Conservation (phyloP, 73 alveolate species). For the Paramecium tetraurelia region DNA sequence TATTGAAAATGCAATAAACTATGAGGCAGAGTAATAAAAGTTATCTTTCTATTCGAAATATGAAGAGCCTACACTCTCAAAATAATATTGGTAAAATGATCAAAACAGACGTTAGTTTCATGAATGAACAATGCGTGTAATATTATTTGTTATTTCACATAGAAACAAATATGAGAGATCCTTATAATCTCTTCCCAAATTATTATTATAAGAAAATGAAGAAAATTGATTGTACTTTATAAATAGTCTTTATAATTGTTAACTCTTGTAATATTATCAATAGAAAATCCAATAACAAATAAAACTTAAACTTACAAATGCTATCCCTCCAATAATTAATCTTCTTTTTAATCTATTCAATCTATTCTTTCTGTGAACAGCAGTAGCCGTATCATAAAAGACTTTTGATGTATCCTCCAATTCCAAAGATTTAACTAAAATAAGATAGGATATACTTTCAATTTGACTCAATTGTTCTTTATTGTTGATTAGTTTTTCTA, state of each 20-base stretch:
- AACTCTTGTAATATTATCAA: background rate
- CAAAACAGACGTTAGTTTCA: background rate
- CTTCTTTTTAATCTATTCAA: background rate
- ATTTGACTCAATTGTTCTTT: background rate
- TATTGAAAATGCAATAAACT: background rate
- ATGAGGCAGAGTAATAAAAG: background rate
- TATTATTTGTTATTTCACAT: background rate
- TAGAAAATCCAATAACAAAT: background rate
- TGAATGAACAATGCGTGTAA: background rate
- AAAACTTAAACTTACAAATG: background rate
- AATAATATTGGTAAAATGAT: background rate
- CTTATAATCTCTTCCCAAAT: background rate
- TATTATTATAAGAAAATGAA: background rate
- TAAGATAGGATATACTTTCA: background rate
- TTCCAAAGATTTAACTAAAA: constrained; percentile 39
- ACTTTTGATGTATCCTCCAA: constrained; percentile 41
- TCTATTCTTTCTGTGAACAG: background rate
- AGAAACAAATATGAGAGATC: background rate
- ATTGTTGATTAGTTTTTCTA: constrained; percentile 1
- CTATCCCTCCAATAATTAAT: background rate
- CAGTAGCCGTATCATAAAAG: constrained; percentile 9
- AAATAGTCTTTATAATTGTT: background rate
- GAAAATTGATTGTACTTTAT: background rate
- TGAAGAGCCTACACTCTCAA: background rate
- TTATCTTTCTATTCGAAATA: background rate